These are phyloP conservation scores for Kwoniella dendrophila DNA, from an alignment of 768 basidiomycete genomes.

Conservation along the genomic window DNA sequence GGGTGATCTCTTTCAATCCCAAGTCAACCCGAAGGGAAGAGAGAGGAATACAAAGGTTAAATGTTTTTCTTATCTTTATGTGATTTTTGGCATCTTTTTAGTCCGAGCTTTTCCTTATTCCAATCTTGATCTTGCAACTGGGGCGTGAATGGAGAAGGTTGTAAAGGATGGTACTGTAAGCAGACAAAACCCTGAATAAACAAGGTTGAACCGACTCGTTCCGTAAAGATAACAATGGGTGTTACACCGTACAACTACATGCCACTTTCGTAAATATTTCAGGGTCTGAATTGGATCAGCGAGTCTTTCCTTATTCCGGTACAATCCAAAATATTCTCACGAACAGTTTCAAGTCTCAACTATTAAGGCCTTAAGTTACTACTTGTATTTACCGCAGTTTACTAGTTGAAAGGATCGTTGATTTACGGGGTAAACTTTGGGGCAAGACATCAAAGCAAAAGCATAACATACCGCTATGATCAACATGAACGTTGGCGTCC, in stretches of 20 bases:
- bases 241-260: too few relatives aligned
- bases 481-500: conserved; percentile 19
- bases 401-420: neutral
- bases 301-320: conserved; percentile 1
- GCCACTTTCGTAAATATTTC: neutral
- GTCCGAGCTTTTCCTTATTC: neutral
- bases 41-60: neutral
- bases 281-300: neutral
- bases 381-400: too few relatives aligned
- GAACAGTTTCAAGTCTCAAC: too few relatives aligned
- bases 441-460: neutral
- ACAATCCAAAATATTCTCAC: neutral
- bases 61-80: neutral
- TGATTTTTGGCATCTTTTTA: neutral
- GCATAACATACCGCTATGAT: too few relatives aligned
- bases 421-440: neutral
- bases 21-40: too few relatives aligned
- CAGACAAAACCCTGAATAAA: neutral
- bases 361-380: too few relatives aligned
- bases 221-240: too few relatives aligned
- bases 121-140: neutral
- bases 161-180: neutral
- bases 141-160: too few relatives aligned
- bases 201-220: conserved; percentile 5
- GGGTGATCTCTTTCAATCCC: too few relatives aligned